Base-by-base conservation (phyloP, 2,329 filamentous ascomycete species). In the Paradendryphiella salina region DNA sequence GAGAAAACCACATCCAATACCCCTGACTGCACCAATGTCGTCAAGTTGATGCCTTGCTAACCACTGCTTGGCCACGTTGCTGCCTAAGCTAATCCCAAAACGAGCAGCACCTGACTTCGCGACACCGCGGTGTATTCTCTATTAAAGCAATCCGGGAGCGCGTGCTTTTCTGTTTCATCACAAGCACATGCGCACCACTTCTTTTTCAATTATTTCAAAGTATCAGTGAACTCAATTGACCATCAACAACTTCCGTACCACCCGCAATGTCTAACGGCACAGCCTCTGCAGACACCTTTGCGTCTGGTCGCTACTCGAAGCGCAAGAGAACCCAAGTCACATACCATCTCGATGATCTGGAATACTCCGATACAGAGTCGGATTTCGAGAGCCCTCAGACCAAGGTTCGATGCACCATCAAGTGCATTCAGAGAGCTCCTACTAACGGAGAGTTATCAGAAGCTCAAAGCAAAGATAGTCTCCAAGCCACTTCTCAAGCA, bases 291-390 rank as follows among this genome's bases (percentile, higher is more conserved):
- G 50, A 43, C 8, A 54, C 56, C 18, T 59, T 58, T 38, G 56
- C 59, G 1, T 59, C 57, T 13, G 60, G 59, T 29, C 62, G 64
- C 21, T 66, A 66, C 51, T 66, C 67, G 1, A 72, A 72, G 50
- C 67, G 69, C 48, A 72, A 72, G 62, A 59, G 67, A 33, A 62
- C 59, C 5, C 65, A 67, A 40, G 50, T 72, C 46, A 64, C 60
- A 17, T 71, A 72, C 46, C 57, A 56, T 23, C 61, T 66, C 44
- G 54, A 61, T n/a, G 58, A 63, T 10, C 33, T 64, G 3, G 64
- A 65, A 5, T 52, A 60, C 6, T 62, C 63, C 4, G 60, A 65
- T 4, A 38, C 20, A 1, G 61, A 65, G 5, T 56, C 60, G 3
- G 56, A 59, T 9, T 59, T 53, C 28, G 59, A 63, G 21, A 42